Percentiles rank a stretch among this genome's conserved stretches.
These are phyloP conservation scores for Colletotrichum limetticola DNA, from an alignment of 2,329 filamentous ascomycete genomes.

Conservation along the genomic window DNA sequence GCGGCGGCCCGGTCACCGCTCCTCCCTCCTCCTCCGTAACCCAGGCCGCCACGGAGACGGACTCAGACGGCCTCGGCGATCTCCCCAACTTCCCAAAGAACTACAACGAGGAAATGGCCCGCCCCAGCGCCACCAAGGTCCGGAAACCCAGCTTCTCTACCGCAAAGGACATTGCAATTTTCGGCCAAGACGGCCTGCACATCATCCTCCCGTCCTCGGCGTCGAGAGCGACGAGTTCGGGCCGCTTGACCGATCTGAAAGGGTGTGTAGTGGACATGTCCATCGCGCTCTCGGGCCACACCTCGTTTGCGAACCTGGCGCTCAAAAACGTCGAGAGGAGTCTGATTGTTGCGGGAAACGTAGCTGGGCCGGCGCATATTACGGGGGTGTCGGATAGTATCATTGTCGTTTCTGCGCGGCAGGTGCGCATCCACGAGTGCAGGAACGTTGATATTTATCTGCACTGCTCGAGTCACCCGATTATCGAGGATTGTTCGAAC, in stretches of 20 bases:
- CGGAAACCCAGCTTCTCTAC: constrained; percentile 73
- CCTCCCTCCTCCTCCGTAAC: neutral
- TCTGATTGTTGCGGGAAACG: constrained; percentile 81
- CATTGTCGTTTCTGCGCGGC: constrained; percentile 83
- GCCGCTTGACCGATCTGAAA: constrained; percentile 75
- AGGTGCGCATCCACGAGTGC: constrained; percentile 94
- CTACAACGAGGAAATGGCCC: constrained; percentile 68
- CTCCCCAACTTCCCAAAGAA: constrained; percentile 55
- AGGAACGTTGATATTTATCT: constrained; percentile 85
- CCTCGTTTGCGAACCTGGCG: constrained; percentile 74
- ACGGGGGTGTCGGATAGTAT: constrained; percentile 79
- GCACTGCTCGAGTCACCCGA: constrained; percentile 83
- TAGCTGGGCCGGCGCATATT: constrained; percentile 84
- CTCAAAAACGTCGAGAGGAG: constrained; percentile 77
- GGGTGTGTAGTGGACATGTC: constrained; percentile 86
- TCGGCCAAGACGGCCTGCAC: constrained; percentile 74
- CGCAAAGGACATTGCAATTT: constrained; percentile 71
- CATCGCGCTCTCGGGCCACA: constrained; percentile 63
- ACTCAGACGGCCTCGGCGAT: constrained; percentile 49
- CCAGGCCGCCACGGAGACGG: constrained; percentile 35
- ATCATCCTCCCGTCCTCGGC: constrained; percentile 81
- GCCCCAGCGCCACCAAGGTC: constrained; percentile 50
- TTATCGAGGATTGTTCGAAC: constrained; percentile 87
- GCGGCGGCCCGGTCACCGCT: constrained; percentile 35
- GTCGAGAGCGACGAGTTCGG: constrained; percentile 76